A percentile compares a stretch with the other conserved stretches of the same genome.
Evolutionary conservation across 164 flowering plant species (phyloP).

Genomic region (Umbellularia californica): DNA sequence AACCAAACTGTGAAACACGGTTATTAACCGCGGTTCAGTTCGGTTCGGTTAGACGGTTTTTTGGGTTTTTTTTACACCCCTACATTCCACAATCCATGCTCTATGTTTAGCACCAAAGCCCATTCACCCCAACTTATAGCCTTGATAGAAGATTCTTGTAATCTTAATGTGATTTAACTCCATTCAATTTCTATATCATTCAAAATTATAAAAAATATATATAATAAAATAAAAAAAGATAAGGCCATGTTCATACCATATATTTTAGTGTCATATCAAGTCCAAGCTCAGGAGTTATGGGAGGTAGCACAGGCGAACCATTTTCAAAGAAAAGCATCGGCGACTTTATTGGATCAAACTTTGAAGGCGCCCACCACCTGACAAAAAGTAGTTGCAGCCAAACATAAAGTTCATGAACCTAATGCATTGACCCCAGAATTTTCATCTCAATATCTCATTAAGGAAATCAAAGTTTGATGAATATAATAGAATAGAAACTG

Average conservation of each 20-base stretch:
- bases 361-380: slow-evolving; percentile 99
- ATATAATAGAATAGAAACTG: neutral
- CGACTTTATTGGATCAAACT: slow-evolving; percentile 84
- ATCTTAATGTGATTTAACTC: too few species aligned
- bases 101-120: too few species aligned
- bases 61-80: too few species aligned
- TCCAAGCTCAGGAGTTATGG: slow-evolving; percentile 62
- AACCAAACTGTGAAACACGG: too few species aligned
- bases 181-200: neutral
- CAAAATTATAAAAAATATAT: neutral
- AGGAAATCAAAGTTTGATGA: neutral
- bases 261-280: slow-evolving; percentile 69
- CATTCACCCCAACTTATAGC: too few species aligned
- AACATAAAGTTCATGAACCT: neutral
- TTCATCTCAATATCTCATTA: neutral
- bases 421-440: neutral
- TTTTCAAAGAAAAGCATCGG: slow-evolving; percentile 92
- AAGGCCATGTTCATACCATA: slow-evolving; percentile 52
- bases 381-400: slow-evolving; percentile 2
- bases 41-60: too few species aligned
- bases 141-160: too few species aligned
- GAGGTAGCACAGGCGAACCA: slow-evolving; percentile 74
- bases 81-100: too few species aligned
- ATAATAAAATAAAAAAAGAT: neutral
- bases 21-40: too few species aligned